Base-by-base conservation (phyloP, 1,139 yeast genomes). In the Chernovozyma sophiae-reginae region DNA sequence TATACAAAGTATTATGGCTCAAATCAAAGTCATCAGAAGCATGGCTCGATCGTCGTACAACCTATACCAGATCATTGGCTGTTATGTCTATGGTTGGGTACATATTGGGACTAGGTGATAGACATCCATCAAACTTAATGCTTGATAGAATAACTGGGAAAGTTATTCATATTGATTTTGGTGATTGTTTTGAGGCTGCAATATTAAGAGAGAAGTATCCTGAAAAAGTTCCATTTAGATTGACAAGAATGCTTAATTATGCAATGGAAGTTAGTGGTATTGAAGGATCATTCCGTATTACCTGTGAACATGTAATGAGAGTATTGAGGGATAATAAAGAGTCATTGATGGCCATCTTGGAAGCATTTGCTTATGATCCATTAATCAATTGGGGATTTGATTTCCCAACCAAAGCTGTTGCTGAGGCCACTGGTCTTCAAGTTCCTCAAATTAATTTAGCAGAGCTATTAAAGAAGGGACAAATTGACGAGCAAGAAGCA, bases 191-290 rank as follows among this genome's bases (percentile, higher is more conserved):
- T 55, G 99, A 94, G 56, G 97, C 97, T 1, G 98, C 99, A 0
- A 89, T 92, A 38, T 65, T 94, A 44, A 77, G 99, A 49, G 98
- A 92, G 49, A 94, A 92, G 56, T 94, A 85, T 58, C 99, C 99
- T 0, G 99, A 94, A 56, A 90, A 90, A 60, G 98, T 94, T 18
- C 99, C 99, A 12, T 94, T 94, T 67, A 75, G 99, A 58, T 73
- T 94, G 43, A 94, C 99, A 0, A 74, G 98, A 59, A 94, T 94
- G 99, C 72, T 94, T 46, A 89, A 94, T 25, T 90, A 89, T 60
- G 99, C 98, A 0, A 92, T 94, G 97, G 99, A 94, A 58, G 97
- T 94, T 4, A 86, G 97, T 62, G 98, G 98, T 14, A 89, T 94
- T 43, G 98, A 94, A 61, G 99, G 99, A 2, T 86, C 96, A 24